Percentiles rank a stretch among this genome's conserved stretches.
Evolutionary conservation across 1,284 basidiomycete genomes (phyloP).

Genomic region (Sphagnurus paluster): DNA sequence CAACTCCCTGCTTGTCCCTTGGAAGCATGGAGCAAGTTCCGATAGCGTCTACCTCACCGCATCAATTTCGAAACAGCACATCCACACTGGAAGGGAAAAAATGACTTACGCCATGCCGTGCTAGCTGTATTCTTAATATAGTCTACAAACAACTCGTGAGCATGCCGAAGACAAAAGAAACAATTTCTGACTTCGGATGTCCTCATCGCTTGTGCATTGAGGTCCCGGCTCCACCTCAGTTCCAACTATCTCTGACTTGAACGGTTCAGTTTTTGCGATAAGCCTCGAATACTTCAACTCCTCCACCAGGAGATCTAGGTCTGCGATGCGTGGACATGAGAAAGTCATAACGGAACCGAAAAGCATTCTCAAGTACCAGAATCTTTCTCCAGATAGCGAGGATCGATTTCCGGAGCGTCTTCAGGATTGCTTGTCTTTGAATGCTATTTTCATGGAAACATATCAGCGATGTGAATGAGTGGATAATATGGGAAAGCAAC

Average conservation of each 20-base stretch:
- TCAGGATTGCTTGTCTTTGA: conserved; percentile 22
- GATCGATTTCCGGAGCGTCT: conserved; percentile 28
- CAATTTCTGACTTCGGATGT: conserved; percentile 16
- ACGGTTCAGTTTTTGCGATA: conserved; percentile 41
- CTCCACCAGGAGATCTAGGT: conserved; percentile 46
- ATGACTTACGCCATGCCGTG: conserved; percentile 25
- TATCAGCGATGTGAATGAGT: not conserved
- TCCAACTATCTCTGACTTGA: conserved; percentile 37
- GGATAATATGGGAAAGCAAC: not conserved
- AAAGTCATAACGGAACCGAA: not conserved
- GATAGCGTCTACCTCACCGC: conserved; percentile 29
- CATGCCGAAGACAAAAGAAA: conserved; percentile 23
- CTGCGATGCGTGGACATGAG: conserved; percentile 18
- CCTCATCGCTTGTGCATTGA: conserved; percentile 26
- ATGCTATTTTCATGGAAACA: too few species aligned
- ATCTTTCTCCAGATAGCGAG: conserved; percentile 29
- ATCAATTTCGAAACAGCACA: not conserved
- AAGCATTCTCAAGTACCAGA: conserved; percentile 23
- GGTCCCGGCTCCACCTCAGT: conserved; percentile 40
- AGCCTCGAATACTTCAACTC: conserved; percentile 48
- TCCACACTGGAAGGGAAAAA: not conserved
- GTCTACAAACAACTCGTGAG: not conserved
- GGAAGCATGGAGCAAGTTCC: conserved; percentile 63
- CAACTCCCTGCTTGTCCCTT: conserved; percentile 51
- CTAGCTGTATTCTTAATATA: conserved; percentile 9